A percentile compares a stretch with the other conserved stretches of the same genome.
Conservation (phyloP, 78 protist genomes). For the Paratrimastix pyriformis region DNA sequence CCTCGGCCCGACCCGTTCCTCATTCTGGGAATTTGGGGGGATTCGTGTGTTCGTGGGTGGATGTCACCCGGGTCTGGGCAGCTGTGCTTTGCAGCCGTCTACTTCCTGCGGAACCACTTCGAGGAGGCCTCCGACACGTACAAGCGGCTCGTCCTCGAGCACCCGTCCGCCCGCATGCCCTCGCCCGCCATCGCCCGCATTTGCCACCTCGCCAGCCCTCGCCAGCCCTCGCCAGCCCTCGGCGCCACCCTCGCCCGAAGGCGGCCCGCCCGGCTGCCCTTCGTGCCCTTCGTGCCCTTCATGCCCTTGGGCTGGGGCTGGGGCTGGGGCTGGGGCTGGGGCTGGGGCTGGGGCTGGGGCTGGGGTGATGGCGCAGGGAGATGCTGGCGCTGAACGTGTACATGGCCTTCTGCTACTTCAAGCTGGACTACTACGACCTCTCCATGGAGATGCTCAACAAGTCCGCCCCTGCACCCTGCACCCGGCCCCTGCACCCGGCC, state of each 20-base stretch:
- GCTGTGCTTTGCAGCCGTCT: constrained; percentile 55
- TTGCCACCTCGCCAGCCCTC: no score
- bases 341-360: no score
- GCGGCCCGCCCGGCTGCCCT: not conserved
- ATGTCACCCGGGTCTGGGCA: no score
- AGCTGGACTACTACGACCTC: constrained; percentile 69
- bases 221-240: no score
- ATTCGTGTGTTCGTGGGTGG: no score
- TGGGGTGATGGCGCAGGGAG: constrained; percentile 2
- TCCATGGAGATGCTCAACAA: not conserved
- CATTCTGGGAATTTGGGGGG: no score
- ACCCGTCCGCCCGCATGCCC: constrained; percentile 4
- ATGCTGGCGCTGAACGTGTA: constrained; percentile 52
- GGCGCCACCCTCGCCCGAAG: not conserved
- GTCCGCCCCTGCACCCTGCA: not conserved
- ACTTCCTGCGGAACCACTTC: constrained; percentile 52
- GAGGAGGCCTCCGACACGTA: constrained; percentile 68
- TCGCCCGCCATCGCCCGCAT: no score
- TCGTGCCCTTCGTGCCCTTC: no score
- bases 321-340: no score
- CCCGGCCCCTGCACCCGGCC: no score
- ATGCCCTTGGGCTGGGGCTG: no score
- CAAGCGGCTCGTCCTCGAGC: constrained; percentile 53
- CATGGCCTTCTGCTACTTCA: constrained; percentile 67
- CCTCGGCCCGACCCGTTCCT: no score